These are phyloP conservation scores for Dictyostelium firmibasis DNA, from an alignment of 78 protist genomes.

Conservation along the genomic window DNA sequence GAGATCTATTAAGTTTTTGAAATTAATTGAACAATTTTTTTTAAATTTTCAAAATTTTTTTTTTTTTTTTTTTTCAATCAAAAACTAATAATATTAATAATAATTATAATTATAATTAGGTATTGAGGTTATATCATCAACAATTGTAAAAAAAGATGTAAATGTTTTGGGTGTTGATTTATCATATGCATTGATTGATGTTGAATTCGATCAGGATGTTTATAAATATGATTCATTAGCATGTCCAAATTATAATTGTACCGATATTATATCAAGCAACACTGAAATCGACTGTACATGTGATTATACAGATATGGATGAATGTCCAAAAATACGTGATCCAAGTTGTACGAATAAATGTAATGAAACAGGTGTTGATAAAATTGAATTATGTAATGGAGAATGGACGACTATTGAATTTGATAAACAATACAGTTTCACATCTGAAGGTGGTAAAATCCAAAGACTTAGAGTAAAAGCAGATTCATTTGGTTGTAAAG, in stretches of 20 bases:
- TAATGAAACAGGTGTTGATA: background rate
- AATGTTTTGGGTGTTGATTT: conserved; percentile 46
- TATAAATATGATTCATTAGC: background rate
- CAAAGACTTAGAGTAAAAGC: conserved; percentile 27
- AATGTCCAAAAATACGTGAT: background rate
- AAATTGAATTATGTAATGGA: background rate
- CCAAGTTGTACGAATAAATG: background rate
- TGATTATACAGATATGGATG: conserved; percentile 15
- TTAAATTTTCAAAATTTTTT: background rate
- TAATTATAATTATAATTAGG: too few species aligned
- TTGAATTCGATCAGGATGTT: conserved; percentile 29
- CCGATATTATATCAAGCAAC: background rate
- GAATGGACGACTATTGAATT: background rate
- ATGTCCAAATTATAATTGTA: conserved; percentile 46
- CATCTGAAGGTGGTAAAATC: background rate
- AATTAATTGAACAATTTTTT: too few species aligned
- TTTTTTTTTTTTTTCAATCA: background rate
- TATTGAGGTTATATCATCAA: background rate
- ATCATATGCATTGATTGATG: conserved; percentile 50
- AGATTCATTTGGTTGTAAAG: conserved; percentile 1
- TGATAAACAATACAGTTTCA: background rate
- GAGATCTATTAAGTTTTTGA: too few species aligned
- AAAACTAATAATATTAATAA: too few species aligned
- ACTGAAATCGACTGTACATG: background rate
- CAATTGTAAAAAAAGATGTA: background rate